Percentiles rank a stretch among this genome's conserved stretches.
Conservation (phyloP, 768 basidiomycete genomes). For the Suillus brevipes region DNA sequence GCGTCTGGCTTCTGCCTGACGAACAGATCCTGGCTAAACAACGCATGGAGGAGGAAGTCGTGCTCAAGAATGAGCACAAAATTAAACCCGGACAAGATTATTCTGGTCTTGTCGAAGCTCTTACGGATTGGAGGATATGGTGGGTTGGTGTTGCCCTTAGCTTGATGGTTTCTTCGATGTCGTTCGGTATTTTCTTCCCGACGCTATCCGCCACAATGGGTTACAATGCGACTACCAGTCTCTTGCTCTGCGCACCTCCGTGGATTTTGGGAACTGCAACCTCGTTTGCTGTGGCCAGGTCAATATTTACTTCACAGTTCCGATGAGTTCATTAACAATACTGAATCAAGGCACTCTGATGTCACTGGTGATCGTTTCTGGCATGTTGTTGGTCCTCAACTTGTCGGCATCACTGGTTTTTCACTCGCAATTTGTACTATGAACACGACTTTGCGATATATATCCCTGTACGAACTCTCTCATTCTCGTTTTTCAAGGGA, state of each 20-base stretch:
- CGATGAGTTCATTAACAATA: conserved; percentile 8
- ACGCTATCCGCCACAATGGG: conserved; percentile 76
- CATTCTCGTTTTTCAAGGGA: neutral
- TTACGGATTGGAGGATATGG: conserved; percentile 81
- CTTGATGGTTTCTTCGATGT: conserved; percentile 55
- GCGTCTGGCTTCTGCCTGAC: conserved; percentile 54
- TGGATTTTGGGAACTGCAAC: conserved; percentile 61
- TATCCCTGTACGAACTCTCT: conserved; percentile 49
- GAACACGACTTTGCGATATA: conserved; percentile 59
- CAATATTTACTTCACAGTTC: neutral
- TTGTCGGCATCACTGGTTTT: conserved; percentile 65
- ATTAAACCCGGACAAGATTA: conserved; percentile 35
- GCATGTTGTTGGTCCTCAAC: conserved; percentile 58
- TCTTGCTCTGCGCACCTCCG: conserved; percentile 77
- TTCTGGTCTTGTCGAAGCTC: conserved; percentile 54
- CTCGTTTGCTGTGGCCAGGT: conserved; percentile 56
- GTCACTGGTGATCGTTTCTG: conserved; percentile 65
- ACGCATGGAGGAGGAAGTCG: conserved; percentile 63
- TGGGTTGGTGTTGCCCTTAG: conserved; percentile 66
- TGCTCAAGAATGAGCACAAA: conserved; percentile 48
- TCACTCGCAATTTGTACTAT: conserved; percentile 61
- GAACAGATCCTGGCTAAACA: conserved; percentile 55
- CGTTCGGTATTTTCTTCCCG: conserved; percentile 80
- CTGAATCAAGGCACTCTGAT: conserved; percentile 62
- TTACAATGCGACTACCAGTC: conserved; percentile 56